Percentiles rank a stretch among this genome's conserved stretches.
Conservation (phyloP, 2,329 filamentous ascomycete genomes). For the Aphanoascus verrucosus region DNA sequence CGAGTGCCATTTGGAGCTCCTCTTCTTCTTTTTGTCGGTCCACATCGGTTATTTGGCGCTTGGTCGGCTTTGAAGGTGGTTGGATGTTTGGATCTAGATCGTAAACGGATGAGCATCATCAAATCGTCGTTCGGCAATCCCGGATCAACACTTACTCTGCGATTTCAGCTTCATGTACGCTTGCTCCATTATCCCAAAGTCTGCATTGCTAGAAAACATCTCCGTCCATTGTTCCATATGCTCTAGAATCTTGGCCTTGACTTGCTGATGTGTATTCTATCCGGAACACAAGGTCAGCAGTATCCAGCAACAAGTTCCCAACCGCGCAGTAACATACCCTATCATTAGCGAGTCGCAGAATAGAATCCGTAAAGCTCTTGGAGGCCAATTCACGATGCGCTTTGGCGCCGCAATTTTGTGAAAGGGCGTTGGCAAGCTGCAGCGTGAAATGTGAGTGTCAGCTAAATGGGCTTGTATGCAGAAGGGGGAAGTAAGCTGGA, state of each 20-base stretch:
- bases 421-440: slow-evolving; percentile 77
- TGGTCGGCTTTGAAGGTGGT: slow-evolving; percentile 82
- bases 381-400: slow-evolving; percentile 86
- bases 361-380: slow-evolving; percentile 84
- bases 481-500: background rate
- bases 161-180: slow-evolving; percentile 80
- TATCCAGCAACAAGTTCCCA: background rate
- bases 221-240: slow-evolving; percentile 93
- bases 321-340: slow-evolving; percentile 38
- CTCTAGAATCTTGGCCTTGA: slow-evolving; percentile 94
- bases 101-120: background rate
- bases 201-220: slow-evolving; percentile 81
- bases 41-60: slow-evolving; percentile 77
- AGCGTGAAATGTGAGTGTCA: background rate
- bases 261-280: slow-evolving; percentile 82
- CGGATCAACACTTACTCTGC: slow-evolving; percentile 40
- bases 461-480: background rate
- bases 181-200: slow-evolving; percentile 95
- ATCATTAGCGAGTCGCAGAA: slow-evolving; percentile 83
- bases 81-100: slow-evolving; percentile 75
- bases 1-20: slow-evolving; percentile 90
- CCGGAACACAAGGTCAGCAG: background rate
- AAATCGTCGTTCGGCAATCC: background rate
- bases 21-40: slow-evolving; percentile 95
- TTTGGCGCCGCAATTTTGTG: slow-evolving; percentile 77